These are phyloP conservation scores for Alternaria consortialis DNA, from an alignment of 2,329 filamentous ascomycete species.

Conservation along the genomic window DNA sequence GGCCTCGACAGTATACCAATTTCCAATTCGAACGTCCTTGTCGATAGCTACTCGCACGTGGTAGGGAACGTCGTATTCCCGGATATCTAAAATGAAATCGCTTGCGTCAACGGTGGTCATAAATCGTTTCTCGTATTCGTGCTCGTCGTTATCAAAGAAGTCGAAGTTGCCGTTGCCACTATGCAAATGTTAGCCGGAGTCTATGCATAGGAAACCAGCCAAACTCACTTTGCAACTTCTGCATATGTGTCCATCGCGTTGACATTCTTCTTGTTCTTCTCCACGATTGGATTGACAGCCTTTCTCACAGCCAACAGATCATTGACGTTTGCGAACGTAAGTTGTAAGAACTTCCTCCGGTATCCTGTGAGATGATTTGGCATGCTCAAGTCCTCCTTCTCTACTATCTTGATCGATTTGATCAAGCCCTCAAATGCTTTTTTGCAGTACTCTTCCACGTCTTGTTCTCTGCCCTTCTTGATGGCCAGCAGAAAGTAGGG, in stretches of 20 bases:
- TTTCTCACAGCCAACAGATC: slow-evolving; percentile 86
- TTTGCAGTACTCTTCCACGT: slow-evolving; percentile 94
- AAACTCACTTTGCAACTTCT: slow-evolving; percentile 83
- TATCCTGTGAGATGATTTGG: slow-evolving; percentile 96
- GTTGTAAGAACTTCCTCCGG: slow-evolving; percentile 83
- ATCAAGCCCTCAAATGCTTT: slow-evolving; percentile 83
- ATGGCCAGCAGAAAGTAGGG: slow-evolving; percentile 95
- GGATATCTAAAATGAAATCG: slow-evolving; percentile 97
- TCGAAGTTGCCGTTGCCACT: slow-evolving; percentile 86
- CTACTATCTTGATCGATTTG: slow-evolving; percentile 77
- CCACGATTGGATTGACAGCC: slow-evolving; percentile 86
- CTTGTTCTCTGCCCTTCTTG: slow-evolving; percentile 84
- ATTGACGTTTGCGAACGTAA: slow-evolving; percentile 86
- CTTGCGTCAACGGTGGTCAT: slow-evolving; percentile 87
- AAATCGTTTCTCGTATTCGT: slow-evolving; percentile 80
- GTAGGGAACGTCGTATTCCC: slow-evolving; percentile 99
- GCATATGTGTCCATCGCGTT: slow-evolving; percentile 98
- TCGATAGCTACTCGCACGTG: slow-evolving; percentile 99
- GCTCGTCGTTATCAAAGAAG: slow-evolving; percentile 86
- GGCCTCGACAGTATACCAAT: slow-evolving; percentile 95
- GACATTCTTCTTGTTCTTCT: slow-evolving; percentile 96
- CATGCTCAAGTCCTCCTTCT: slow-evolving; percentile 94
- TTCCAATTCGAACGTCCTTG: slow-evolving; percentile 92
- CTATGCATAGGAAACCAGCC: slow-evolving; percentile 1
- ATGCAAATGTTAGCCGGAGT: slow-evolving; percentile 24